Base-by-base conservation (phyloP, 2,329 filamentous ascomycete species). In the Colletotrichum orbiculare region DNA sequence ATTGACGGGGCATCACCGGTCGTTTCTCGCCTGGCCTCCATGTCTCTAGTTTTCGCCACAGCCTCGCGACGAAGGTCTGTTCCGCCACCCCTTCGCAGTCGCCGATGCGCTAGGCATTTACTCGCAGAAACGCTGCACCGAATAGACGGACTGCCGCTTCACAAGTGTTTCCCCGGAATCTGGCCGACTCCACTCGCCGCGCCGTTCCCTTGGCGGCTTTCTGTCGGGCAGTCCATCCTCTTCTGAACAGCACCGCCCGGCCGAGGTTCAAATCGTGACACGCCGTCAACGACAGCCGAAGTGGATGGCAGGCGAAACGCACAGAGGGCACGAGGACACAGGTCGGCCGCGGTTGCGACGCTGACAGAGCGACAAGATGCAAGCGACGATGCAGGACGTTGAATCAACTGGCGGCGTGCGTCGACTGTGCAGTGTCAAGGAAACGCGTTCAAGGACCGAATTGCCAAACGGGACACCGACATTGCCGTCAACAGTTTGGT, bases 11-110 rank as follows among this genome's bases (percentile, higher is more conserved):
- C 46, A 48, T 37, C n/a, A 38, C n/a, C 42, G 35, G 34, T 46
- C 15, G 15, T 46, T 43, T 13, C 15, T 43, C 42, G 13, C 15
- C 48, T 50, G 11, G 41, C 35, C 54, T 25, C 25, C 25, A 25
- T 41, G 45, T 60, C 52, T n/a, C 59, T 47, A 45, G 42, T 41
- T 56, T 64, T 65, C 15, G 62, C 62, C 62, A 65, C 62, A 65
- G 58, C 62, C 62, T 65, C 41, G 58, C 62, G 58, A 52, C 62
- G 50, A 50, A 25, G 9, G 62, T 62, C 58, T 56, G 62, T 65
- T 65, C 58, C 25, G 25, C 25, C 25, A 3, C 25, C n/a, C 45
- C 56, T 37, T 55, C 62, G 62, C 57, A 52, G 50, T 65, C 50
- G 57, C 57, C 62, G 62, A 65, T 17, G 39, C 45, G 62, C 62